Evolutionary conservation across 768 basidiomycete genomes (phyloP), one percentile per base, ranked within the genome.

Genomic region (Pleurotus pulmonarius): DNA sequence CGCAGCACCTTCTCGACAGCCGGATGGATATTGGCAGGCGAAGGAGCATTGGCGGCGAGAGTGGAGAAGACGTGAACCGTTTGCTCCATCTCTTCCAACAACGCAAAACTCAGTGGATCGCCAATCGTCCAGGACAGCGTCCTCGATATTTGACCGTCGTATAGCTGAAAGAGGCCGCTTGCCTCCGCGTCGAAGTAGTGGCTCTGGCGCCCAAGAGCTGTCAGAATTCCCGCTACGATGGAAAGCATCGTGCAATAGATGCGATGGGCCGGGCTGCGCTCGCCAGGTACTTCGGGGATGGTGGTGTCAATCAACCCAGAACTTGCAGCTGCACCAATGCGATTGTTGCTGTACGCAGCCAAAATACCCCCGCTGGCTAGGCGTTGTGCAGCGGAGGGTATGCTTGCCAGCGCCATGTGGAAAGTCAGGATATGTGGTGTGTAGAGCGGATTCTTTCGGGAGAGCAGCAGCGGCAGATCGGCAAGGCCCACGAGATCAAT

Each of bases 151-250:
- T 97, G 95, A 43, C 86, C 83, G 2, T 89, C 87, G 61, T 87
- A 93, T 3, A 96, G 76, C 60, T 92, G 90, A 15, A 95, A 82
- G 63, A 97, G 87, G 0, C 90, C 92, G 51, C 90, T 85, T 0
- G 88, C 88, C 56, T 97, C 94, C 1, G 86, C 82, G 55, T 91
- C 86, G 66, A 97, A 91, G 68, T 83, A 92, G 63, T 85, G 88
- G 58, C 82, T 87, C 56, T 82, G 85, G 41, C 80, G 74, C 49
- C 86, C 82, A 13, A 89, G 67, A 4, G 86, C 74, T 2, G 75
- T 74, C 20, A 91, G 76, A 41, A 94, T 84, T 7, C 83, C 83
- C 3, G 94, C 80, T 26, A 94, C 78, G 47, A 94, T 83, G 3
- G 87, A 77, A 15, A 96, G 74, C 88, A 96, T 93, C 3, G 83